A percentile compares a stretch with the other conserved stretches of the same genome.
These are phyloP conservation scores for Lentinula edodes DNA, from an alignment of 768 basidiomycete genomes.

Conservation along the genomic window DNA sequence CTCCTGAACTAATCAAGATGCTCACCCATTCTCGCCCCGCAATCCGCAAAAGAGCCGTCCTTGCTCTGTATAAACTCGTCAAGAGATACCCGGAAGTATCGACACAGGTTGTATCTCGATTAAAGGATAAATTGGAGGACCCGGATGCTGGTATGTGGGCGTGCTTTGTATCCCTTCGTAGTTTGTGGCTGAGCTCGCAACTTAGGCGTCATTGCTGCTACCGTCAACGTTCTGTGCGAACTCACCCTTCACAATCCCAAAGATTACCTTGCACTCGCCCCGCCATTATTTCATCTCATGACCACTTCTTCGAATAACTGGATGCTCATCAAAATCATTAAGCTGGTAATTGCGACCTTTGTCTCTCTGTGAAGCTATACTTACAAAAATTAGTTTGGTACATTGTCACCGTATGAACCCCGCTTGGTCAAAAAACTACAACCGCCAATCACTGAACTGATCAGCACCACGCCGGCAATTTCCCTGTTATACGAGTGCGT, in stretches of 20 bases:
- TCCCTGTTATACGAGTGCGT: constrained; percentile 98
- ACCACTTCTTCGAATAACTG: constrained; percentile 97
- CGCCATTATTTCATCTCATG: constrained; percentile 87
- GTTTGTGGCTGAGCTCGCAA: not conserved
- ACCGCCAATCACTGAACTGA: constrained; percentile 90
- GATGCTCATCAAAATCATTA: constrained; percentile 99
- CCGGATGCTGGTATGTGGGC: constrained; percentile 53
- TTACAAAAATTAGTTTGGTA: constrained; percentile 67
- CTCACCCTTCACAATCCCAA: constrained; percentile 73
- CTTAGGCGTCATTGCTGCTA: constrained; percentile 86
- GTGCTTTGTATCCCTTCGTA: not conserved
- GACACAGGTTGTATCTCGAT: constrained; percentile 54
- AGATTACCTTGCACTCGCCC: constrained; percentile 83
- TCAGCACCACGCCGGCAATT: constrained; percentile 92
- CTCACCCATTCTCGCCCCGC: constrained; percentile 84
- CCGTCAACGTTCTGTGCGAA: constrained; percentile 93
- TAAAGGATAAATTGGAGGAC: constrained; percentile 81
- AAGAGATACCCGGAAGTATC: constrained; percentile 79
- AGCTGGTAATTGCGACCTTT: constrained; percentile 52
- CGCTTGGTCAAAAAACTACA: constrained; percentile 92
- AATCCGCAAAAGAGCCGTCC: constrained; percentile 86
- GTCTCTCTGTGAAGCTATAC: not conserved
- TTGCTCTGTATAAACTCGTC: constrained; percentile 77
- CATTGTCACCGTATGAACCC: constrained; percentile 86
- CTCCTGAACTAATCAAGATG: constrained; percentile 79